phyloP scores from a whole-genome alignment of 768 basidiomycete species.

The Coprinellus micaceus region DNA sequence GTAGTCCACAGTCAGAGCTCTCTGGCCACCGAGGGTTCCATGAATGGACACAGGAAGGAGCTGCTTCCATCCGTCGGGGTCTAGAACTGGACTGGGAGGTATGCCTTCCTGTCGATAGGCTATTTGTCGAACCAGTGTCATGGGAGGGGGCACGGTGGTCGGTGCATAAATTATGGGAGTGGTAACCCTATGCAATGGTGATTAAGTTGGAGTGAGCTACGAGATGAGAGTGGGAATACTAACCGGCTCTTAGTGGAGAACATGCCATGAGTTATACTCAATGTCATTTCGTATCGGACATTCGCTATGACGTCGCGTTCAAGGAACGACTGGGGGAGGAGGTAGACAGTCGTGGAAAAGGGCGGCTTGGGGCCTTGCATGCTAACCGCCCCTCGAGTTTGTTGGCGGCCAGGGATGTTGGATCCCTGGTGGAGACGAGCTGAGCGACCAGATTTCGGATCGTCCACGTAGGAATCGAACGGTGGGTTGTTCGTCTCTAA shows the following conservation, averaged over 20 bases:
- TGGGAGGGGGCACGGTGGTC: neutral
- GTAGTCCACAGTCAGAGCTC: neutral
- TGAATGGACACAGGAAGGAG: neutral
- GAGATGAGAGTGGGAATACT: neutral
- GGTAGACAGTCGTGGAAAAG: neutral
- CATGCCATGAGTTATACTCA: neutral
- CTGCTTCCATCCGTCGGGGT: neutral
- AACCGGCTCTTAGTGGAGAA: neutral
- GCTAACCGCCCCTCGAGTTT: too few species aligned
- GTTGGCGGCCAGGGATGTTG: too few species aligned
- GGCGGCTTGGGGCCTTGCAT: too few species aligned
- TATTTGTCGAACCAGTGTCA: neutral
- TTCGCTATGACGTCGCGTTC: neutral
- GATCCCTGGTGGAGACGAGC: too few species aligned
- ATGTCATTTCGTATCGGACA: neutral
- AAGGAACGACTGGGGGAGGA: neutral
- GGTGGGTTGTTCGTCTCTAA: too few species aligned
- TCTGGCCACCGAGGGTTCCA: neutral
- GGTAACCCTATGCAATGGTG: neutral
- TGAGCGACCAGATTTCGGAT: too few species aligned
- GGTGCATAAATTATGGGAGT: neutral
- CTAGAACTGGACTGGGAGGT: neutral
- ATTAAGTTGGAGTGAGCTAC: neutral
- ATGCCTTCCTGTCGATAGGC: neutral
- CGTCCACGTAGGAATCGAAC: too few species aligned